Evolutionary conservation across 2,329 filamentous ascomycete species (phyloP), one percentile per base, ranked within the genome.

Genomic region (Pseudohalonectria lignicola): DNA sequence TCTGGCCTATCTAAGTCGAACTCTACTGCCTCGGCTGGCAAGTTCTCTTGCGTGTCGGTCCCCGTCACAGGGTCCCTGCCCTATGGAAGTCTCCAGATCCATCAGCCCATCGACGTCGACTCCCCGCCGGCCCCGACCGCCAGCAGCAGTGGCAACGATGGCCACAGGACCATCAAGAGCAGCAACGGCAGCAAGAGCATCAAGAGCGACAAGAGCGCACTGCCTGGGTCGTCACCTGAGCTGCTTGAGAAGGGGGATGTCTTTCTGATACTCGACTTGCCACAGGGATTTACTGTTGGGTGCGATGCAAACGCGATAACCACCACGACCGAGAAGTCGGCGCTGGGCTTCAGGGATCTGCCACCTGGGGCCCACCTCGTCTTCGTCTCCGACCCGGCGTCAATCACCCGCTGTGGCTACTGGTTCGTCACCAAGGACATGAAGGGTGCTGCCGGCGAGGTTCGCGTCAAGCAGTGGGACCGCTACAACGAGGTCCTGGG

Each of bases 281-380:
- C 72, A 1, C 53, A 62, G 2, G 53, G 60, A 28, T 69, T 71
- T 40, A 69, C 63, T 2, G 54, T 79, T 15, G 72, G 72, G 32
- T 71, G 68, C 46, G 73, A 77, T 47, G 57, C 63, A 3, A 51
- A 67, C 33, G 66, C 66, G 2, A 63, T 74, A 43, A 66, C 61
- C 13, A 61, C 62, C 5, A 57, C 54, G 30, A 53, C 34, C 38
- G 45, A 39, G 46, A 30, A 45, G 12, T 43, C 63, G 17, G 72
- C 78, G 45, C 56, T 58, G 7, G 76, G 76, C 16, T 60, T 80
- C 41, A 65, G 64, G 17, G 62, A 73, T 39, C 59, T 80, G 19
- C 71, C 74, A 0, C 49, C 60, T 0, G 76, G 76, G 0, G 52
- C 67, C 12, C 76, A 80, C 49, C 69, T 80, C 41, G 59, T 79